These are phyloP conservation scores for Hymenochaete sp. DNA, from an alignment of 1,284 basidiomycete species.

Conservation along the genomic window DNA sequence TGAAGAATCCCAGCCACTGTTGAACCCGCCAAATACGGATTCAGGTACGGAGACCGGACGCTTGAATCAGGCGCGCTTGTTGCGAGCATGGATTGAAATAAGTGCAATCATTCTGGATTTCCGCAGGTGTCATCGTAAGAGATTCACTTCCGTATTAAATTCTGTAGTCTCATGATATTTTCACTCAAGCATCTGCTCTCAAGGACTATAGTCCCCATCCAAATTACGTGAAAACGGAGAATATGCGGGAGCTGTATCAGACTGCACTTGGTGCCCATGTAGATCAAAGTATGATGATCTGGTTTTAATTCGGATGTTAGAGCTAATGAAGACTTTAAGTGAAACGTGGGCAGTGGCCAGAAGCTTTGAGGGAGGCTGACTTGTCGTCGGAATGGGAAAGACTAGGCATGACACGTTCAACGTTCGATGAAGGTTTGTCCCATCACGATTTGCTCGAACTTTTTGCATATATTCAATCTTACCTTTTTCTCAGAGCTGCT, in stretches of 20 bases:
- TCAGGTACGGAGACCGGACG: constrained; percentile 36
- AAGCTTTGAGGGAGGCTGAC: constrained; percentile 34
- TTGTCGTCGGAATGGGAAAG: constrained; percentile 34
- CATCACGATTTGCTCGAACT: neutral
- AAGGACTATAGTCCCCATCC: constrained; percentile 31
- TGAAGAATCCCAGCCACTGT: constrained; percentile 25
- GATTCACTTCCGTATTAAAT: too few species aligned
- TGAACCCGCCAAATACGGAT: constrained; percentile 51
- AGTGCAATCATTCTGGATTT: constrained; percentile 57
- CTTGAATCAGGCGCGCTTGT: constrained; percentile 47
- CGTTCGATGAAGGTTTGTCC: constrained; percentile 51
- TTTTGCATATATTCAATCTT: neutral
- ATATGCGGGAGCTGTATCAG: constrained; percentile 60
- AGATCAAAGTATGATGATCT: constrained; percentile 50
- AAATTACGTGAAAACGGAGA: constrained; percentile 46
- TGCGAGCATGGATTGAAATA: constrained; percentile 71
- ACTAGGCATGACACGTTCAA: constrained; percentile 56
- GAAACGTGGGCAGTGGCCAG: constrained; percentile 39
- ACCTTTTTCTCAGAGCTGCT: constrained; percentile 44
- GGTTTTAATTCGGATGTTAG: neutral
- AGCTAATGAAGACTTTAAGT: constrained; percentile 7
- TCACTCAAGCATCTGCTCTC: constrained; percentile 31
- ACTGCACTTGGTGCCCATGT: constrained; percentile 63
- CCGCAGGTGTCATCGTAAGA: constrained; percentile 39
- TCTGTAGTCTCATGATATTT: constrained; percentile 8